These are phyloP conservation scores for Camellia japonica DNA, from an alignment of 148 eudicot genomes.

Conservation along the genomic window DNA sequence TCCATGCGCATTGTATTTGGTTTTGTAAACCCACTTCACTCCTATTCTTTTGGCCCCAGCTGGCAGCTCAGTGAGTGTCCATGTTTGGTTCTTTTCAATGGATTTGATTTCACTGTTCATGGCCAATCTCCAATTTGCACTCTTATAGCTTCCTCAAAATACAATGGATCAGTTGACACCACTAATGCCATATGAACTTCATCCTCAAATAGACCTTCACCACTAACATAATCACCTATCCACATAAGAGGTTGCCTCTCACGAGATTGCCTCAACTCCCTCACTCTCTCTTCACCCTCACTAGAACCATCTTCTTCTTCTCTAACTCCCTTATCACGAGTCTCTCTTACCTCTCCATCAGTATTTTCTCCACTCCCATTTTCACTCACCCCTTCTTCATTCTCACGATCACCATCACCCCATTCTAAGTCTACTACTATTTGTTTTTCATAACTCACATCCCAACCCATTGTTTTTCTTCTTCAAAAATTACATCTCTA, in stretches of 20 bases:
- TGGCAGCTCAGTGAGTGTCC: neutral
- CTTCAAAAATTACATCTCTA: neutral
- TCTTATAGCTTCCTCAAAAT: conserved; percentile 6
- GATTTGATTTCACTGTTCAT: neutral
- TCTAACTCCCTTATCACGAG: neutral
- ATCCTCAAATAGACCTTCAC: conserved; percentile 1
- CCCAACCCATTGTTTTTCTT: neutral
- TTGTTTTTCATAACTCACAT: neutral
- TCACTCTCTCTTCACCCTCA: conserved; percentile 1
- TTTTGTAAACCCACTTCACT: neutral
- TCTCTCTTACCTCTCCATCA: too few relatives aligned
- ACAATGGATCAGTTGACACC: neutral
- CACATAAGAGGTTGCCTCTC: neutral
- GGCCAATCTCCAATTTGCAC: neutral
- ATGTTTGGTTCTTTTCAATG: neutral
- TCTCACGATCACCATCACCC: neutral
- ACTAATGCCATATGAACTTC: neutral
- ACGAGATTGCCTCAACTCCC: too few relatives aligned
- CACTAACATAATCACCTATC: neutral
- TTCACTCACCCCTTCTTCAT: neutral
- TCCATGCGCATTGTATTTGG: neutral
- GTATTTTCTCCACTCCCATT: neutral
- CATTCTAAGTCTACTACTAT: neutral
- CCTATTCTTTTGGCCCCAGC: neutral
- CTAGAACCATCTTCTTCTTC: neutral